Conservation (phyloP, 768 basidiomycete genomes). For the Phallus indusiatus region DNA sequence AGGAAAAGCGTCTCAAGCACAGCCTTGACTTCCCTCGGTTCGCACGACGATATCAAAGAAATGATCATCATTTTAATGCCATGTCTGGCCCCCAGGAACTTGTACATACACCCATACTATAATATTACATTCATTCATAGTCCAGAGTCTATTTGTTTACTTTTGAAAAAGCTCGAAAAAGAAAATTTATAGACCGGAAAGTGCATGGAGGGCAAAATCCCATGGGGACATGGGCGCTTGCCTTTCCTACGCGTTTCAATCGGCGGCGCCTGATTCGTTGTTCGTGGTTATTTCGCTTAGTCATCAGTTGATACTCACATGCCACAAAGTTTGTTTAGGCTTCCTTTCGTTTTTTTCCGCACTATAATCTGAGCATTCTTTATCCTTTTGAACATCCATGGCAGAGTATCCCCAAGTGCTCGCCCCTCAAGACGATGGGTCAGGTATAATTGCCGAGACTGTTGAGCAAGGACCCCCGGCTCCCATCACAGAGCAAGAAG, state of each 20-base stretch:
- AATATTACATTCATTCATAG: too few relatives aligned
- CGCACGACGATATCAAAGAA: too few relatives aligned
- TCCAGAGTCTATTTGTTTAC: too few relatives aligned
- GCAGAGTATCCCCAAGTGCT: conserved; percentile 15
- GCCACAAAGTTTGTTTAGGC: background rate
- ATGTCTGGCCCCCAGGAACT: too few relatives aligned
- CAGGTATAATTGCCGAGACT: conserved; percentile 20
- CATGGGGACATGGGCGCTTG: background rate
- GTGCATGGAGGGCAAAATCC: background rate
- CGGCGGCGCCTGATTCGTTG: conserved; percentile 6
- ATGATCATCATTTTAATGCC: too few relatives aligned
- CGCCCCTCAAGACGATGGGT: conserved; percentile 34
- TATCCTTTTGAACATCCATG: background rate
- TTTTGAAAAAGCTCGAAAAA: too few relatives aligned
- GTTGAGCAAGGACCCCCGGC: conserved; percentile 38
- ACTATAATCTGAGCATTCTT: background rate
- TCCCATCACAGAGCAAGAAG: conserved; percentile 84
- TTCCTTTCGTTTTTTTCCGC: background rate
- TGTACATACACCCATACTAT: too few relatives aligned
- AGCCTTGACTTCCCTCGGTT: background rate
- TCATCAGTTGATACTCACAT: background rate
- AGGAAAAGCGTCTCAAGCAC: background rate
- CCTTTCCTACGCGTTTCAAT: conserved; percentile 7
- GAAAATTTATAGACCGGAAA: background rate
- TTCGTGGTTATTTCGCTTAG: conserved; percentile 2